Base-by-base conservation (phyloP, 23 red algal species). In the Pyropia yezoensis region DNA sequence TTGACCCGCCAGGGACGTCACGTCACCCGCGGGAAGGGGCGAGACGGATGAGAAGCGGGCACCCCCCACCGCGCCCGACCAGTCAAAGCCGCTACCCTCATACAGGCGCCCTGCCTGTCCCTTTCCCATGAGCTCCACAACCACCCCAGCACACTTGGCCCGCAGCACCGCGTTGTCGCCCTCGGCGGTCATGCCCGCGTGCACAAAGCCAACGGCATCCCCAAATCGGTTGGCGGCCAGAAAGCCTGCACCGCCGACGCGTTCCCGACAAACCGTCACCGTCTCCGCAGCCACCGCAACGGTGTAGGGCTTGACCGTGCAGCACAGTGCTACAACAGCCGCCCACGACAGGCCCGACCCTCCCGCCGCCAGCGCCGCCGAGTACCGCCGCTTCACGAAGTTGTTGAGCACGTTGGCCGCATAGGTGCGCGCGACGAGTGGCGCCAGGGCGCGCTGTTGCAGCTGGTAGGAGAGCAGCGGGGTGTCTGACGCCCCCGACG, bases 401-500 rank as follows among this genome's bases (percentile, higher is more conserved):
- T 65, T 18, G n/a, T 23, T n/a, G 17, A 18, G 18, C n/a, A 65
- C 25, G n/a, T 34, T 34, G 7, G 27, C n/a, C 4, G 29, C 61
- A 21, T 23, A 18, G 5, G 25, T 26, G 32, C 61, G 61, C 12
- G 61, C 61, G n/a, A 65, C 18, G n/a, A 65, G 29, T 26, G 61
- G 61, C 61, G 61, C 61, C 6, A 65, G 32, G 11, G 61, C 61
- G 61, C 61, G 25, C 29, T 65, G 61, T 26, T 65, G 61, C 11
- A 65, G 32, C 27, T 65, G 61, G 32, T 65, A 65, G 18, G 23
- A 18, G 18, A 65, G 25, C n/a, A 65, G n/a, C 3, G 61, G 61
- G 1, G 29, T 65, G 25, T 65, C 61, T 2, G 27, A 33, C 61
- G n/a, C n/a, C 5, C 61, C 61, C 12, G 61, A 2, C 29, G 61